Evolutionary conservation across 495 filamentous ascomycete species (phyloP), one percentile per base, ranked within the genome.

Genomic region (Daldinia loculata): DNA sequence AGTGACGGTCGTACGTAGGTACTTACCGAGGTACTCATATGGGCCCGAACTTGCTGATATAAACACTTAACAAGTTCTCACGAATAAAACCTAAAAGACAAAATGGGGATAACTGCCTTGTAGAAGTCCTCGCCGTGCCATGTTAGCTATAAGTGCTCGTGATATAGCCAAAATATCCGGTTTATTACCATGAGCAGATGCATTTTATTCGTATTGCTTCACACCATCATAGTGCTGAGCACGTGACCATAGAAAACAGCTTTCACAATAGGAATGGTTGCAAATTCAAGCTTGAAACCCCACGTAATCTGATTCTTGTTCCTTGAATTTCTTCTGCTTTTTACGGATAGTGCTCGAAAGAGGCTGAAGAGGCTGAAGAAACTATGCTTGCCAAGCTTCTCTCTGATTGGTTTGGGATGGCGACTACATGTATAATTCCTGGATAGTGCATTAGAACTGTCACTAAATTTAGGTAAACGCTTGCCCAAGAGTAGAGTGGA

Each of bases 281-380:
- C 43, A 14, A 48, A 22, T 48, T 24, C 43, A 4, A 22, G 17
- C 17, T 48, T 24, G 9, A 48, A 12, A 11, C 43, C 39, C 17
- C 43, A 45, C 19, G 2, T 11, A 24, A 24, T 14, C 19, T 24
- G 43, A 9, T 11, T 48, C 43, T 22, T 22, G 43, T 24, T 22
- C 19, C 43, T 48, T 24, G 43, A 48, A 48, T 48, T 48, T 48
- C 43, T 48, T 8, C 19, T 45, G 17, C 17, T 48, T 48, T 48
- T 48, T 24, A 22, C 43, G 9, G 15, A 15, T 48, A 50, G 52
- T 32, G 53, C 9, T 43, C 41, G 6, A 39, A 39, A 12, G 59
- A 34, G 59, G 64, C 64, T 67, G 64, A 67, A 29, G 29, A 34
- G 57, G 64, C 57, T 67, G 56, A 61, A 43, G 56, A 45, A 48